These are phyloP conservation scores for Aspergillus aculeatinus DNA, from an alignment of 2,329 filamentous ascomycete species.

Conservation along the genomic window DNA sequence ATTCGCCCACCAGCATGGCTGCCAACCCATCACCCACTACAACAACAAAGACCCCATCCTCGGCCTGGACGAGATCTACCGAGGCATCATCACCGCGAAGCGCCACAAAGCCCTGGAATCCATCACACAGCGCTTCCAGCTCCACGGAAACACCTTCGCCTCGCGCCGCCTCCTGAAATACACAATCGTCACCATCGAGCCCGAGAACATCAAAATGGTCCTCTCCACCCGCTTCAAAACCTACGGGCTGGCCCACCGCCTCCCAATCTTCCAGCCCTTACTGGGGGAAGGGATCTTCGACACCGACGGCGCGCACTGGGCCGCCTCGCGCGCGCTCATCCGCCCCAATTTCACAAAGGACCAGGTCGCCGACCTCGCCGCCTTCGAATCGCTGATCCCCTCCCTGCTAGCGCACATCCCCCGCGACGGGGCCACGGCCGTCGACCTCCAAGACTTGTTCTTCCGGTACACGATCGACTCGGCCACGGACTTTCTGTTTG, in stretches of 20 bases:
- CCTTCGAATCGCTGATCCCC: neutral
- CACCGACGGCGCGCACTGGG: neutral
- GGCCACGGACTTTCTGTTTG: slow-evolving; percentile 67
- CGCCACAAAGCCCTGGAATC: too few species aligned
- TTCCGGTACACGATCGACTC: slow-evolving; percentile 51
- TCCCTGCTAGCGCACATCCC: neutral
- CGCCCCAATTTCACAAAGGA: slow-evolving; percentile 1
- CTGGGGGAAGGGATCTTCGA: slow-evolving; percentile 1
- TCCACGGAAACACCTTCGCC: neutral
- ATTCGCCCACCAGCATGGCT: too few species aligned
- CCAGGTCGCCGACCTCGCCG: neutral
- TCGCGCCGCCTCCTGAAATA: neutral
- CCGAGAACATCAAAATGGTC: neutral
- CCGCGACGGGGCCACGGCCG: neutral
- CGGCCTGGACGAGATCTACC: too few species aligned
- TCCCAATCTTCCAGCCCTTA: neutral
- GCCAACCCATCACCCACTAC: too few species aligned
- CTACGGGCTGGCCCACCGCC: neutral
- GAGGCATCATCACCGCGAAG: too few species aligned
- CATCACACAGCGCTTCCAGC: neutral
- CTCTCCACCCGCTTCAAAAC: neutral
- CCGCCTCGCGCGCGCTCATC: neutral
- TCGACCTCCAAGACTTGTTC: slow-evolving; percentile 5
- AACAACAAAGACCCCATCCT: too few species aligned
- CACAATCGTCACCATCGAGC: neutral